Base-by-base conservation (phyloP, 352 stramenopile genomes). In the Globisporangium irregulare region DNA sequence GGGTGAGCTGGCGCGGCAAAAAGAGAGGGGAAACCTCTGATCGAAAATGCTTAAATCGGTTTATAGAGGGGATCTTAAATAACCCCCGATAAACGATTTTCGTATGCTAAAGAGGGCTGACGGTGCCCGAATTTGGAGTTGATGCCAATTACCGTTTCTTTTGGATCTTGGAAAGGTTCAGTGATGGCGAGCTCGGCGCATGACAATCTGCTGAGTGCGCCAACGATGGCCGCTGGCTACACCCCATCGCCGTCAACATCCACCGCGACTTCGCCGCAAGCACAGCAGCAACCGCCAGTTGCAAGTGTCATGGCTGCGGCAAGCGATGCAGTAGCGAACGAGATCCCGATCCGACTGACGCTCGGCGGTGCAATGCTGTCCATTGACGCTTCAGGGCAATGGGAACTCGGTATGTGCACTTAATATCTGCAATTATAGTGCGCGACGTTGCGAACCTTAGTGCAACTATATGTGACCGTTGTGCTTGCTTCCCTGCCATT, bases 331-430 rank as follows among this genome's bases (percentile, higher is more conserved):
- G 29, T n/a, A 18, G 14, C 51, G 4, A 63, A 56, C 5, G 84
- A 90, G 68, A 93, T 94, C 62, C 82, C 86, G 1, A 81, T 96
- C 20, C 66, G 67, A 8, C 53, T 96, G 29, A 81, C 76, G 20
- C 76, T 96, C 2, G 85, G 85, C 1, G 75, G 74, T 12, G 72
- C 78, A 43, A 81, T 77, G 62, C 66, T 94, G 53, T 69, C 70
- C 0, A 73, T 94, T 46, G 75, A 64, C 14, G 69, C 72, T 2
- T 38, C 32, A 0, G 83, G 84, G 9, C 66, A 89, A 15, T 96
- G 86, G 88, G 76, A 89, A 54, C 61, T 94, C 7, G 88, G 88
- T 95, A 58, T 8, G 71, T 64, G 10, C 3, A 2, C n/a, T 29
- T 69, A 54, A n/a, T 46, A n/a, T 41, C 8, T 66, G 20, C 25